Percentiles rank a stretch among this genome's conserved stretches.
Evolutionary conservation across 1,284 basidiomycete genomes (phyloP).

Genomic region (Laetiporus sulphureus): DNA sequence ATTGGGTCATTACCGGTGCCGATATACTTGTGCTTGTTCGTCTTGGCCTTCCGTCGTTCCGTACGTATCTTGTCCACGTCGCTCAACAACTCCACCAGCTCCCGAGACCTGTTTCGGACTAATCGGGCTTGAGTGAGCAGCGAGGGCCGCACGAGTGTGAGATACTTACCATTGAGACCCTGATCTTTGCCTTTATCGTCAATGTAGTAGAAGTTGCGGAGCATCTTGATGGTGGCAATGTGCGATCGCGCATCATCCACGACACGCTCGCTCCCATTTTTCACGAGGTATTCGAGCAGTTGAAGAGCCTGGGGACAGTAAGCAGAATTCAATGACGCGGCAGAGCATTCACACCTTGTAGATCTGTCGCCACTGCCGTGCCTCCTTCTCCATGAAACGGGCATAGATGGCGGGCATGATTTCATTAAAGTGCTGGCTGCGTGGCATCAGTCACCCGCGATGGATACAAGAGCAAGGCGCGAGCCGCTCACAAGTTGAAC

Average conservation of each 20-base stretch:
- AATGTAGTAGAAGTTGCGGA: slow-evolving; percentile 96
- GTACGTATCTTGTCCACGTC: slow-evolving; percentile 89
- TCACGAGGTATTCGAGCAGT: slow-evolving; percentile 92
- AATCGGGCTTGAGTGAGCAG: slow-evolving; percentile 2
- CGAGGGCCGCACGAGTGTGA: not conserved
- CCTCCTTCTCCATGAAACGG: slow-evolving; percentile 96
- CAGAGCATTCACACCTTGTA: slow-evolving; percentile 69
- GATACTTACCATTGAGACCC: slow-evolving; percentile 82
- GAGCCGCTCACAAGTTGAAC: slow-evolving; percentile 76
- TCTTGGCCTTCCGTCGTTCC: slow-evolving; percentile 90
- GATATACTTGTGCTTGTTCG: slow-evolving; percentile 89
- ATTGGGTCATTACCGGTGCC: slow-evolving; percentile 81
- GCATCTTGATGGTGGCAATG: slow-evolving; percentile 94
- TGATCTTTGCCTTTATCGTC: slow-evolving; percentile 99
- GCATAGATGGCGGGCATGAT: slow-evolving; percentile 98
- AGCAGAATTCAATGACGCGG: not conserved
- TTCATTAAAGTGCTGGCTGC: slow-evolving; percentile 96
- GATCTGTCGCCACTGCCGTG: slow-evolving; percentile 96
- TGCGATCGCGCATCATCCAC: slow-evolving; percentile 97
- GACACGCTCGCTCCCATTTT: slow-evolving; percentile 97
- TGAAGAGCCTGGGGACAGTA: slow-evolving; percentile 65
- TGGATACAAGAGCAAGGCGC: not conserved
- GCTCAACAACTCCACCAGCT: slow-evolving; percentile 82
- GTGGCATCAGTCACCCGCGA: slow-evolving; percentile 3
- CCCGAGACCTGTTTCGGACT: slow-evolving; percentile 94